Evolutionary conservation across 306 rosid genomes (phyloP).

Genomic region (Lathyrus sativus): DNA sequence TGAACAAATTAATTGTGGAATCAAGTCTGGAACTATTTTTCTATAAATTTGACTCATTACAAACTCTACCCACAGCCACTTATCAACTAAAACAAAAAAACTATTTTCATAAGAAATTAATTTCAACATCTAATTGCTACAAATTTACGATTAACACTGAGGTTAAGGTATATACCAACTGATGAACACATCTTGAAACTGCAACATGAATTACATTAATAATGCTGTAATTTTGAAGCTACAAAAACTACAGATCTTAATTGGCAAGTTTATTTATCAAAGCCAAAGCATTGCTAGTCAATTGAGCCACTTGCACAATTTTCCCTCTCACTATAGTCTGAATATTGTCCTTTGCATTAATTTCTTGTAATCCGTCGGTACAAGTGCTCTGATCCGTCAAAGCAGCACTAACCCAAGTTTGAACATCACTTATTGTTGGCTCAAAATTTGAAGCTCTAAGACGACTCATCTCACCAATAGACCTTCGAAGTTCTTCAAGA

Average conservation of each 20-base stretch:
- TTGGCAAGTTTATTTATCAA: slow-evolving; percentile 59
- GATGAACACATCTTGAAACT: not conserved
- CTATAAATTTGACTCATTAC: too few relatives aligned
- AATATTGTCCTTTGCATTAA: slow-evolving; percentile 29
- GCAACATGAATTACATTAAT: not conserved
- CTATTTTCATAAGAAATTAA: not conserved
- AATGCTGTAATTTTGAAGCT: not conserved
- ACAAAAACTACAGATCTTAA: not conserved
- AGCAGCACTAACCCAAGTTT: slow-evolving; percentile 85
- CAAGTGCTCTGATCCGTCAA: slow-evolving; percentile 74
- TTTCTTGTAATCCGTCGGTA: slow-evolving; percentile 57
- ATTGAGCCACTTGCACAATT: slow-evolving; percentile 51
- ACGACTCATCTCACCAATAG: slow-evolving; percentile 55
- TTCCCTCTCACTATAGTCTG: slow-evolving; percentile 43
- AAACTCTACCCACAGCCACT: too few relatives aligned
- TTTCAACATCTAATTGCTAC: not conserved
- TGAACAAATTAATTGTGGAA: too few relatives aligned
- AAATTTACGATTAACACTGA: not conserved
- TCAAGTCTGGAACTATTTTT: too few relatives aligned
- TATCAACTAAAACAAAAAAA: too few relatives aligned
- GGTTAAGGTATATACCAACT: not conserved
- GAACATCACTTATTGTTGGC: slow-evolving; percentile 53
- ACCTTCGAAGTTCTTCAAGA: slow-evolving; percentile 54
- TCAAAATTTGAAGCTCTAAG: slow-evolving; percentile 39
- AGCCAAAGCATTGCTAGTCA: slow-evolving; percentile 86